Base-by-base conservation (phyloP, 192 early-diverging fungal species). In the Linnemannia hyalina region DNA sequence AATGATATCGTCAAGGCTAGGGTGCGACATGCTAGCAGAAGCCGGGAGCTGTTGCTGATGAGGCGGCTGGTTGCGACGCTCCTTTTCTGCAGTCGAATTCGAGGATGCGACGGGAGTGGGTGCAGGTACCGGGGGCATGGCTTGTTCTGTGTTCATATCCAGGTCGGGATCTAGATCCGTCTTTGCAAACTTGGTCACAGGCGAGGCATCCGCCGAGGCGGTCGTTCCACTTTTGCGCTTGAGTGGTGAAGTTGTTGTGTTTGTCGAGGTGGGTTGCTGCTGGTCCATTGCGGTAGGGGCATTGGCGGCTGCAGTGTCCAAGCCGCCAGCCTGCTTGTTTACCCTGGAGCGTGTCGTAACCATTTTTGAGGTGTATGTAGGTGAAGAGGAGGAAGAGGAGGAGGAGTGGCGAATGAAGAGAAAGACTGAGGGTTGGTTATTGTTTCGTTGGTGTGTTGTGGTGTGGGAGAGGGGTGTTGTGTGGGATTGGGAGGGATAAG, bases 281-380 rank as follows among this genome's bases (percentile, higher is more conserved):
- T 46, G 44, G 44, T 46, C 44, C 44, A 60, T 72, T 4, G 29
- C 47, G 38, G 40, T 29, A 18, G 63, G 20, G 44, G 16, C 75
- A 47, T 32, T 60, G 23, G 4, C 60, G 42, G 75, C 13, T 5
- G n/a, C 49, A 15, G 75, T 16, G n/a, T 29, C 57, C 6, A 32
- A 40, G 38, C 44, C 65, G 42, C 20, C 20, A 6, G 76, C 35
- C 35, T 77, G 68, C 70, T 78, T 78, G 70, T 54, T 71, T 38
- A 26, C 77, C 72, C 77, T 70, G 18, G 77, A 78, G 69, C 77
- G 77, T 26, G 77, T 78, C 15, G 77, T 78, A 52, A 78, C 77
- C 77, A 78, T 75, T 20, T 15, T 52, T 15, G 72, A 8, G 22
- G 41, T 8, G 46, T 18, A 8, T 65, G 29, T 32, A 26, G 32